Conservation (phyloP, 257 asterid species). For the Penstemon barbatus region DNA sequence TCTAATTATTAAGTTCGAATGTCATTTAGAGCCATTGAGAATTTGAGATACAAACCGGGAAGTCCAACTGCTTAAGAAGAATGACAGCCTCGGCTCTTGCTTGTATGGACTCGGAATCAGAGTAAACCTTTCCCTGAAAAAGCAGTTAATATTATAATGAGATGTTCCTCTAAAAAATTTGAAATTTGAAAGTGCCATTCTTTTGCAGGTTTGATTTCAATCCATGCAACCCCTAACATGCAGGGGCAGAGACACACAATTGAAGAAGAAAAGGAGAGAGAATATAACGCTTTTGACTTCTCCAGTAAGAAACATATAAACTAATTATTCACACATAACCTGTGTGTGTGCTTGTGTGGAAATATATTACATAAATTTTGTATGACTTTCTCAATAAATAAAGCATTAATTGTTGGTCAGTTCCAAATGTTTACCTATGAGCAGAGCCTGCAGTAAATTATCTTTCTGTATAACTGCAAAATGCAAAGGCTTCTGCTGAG, state of each 20-base stretch:
- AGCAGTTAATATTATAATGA: slow-evolving; percentile 15
- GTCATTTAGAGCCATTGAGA: slow-evolving; percentile 7
- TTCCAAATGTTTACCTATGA: slow-evolving; percentile 4
- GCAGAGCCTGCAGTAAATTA: not conserved
- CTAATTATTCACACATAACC: not conserved
- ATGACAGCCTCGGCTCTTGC: slow-evolving; percentile 98
- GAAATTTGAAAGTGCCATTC: not conserved
- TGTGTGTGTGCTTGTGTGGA: not conserved
- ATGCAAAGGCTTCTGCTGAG: slow-evolving; percentile 11
- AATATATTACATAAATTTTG: too few relatives aligned
- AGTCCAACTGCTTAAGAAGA: slow-evolving; percentile 95
- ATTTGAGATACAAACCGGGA: slow-evolving; percentile 60
- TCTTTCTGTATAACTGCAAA: slow-evolving; percentile 3
- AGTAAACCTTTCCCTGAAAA: slow-evolving; percentile 89
- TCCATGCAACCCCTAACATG: slow-evolving; percentile 7
- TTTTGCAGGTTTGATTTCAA: slow-evolving; percentile 9
- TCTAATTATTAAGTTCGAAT: not conserved
- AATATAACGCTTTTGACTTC: not conserved
- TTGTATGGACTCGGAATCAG: slow-evolving; percentile 97
- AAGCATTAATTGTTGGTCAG: not conserved
- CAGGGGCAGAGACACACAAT: not conserved
- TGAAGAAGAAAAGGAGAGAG: not conserved
- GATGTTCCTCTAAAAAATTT: not conserved
- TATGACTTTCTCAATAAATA: not conserved
- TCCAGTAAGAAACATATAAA: slow-evolving; percentile 11